Evolutionary conservation across 2,329 filamentous ascomycete species (phyloP), one percentile per base, ranked within the genome.

Genomic region (Aspergillus texensis): DNA sequence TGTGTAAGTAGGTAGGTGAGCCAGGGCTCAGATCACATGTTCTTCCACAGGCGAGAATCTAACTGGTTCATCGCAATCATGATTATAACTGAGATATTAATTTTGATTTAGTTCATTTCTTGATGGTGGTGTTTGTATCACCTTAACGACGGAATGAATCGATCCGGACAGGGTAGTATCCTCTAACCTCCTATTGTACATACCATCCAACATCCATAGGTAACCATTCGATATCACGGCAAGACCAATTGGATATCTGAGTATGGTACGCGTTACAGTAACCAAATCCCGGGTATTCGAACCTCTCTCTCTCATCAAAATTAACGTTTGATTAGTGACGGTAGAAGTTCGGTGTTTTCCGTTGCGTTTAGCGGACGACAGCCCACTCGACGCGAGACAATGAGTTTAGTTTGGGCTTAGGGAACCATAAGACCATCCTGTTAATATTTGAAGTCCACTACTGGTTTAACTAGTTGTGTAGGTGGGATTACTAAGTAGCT

Each of bases 11-110:
- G 21, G 21, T 24, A 24, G 21, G 21, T 24, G 45, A 53, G 21
- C 39, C 53, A 50, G 68, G 64, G 65, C 68, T 70, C 67, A 64
- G 67, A 68, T 68, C 65, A 67, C 67, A 68, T 70, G 64, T 63
- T 68, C 61, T 63, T 54, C 36, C 28, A 8, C 2, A 48, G 50
- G 34, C 61, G 65, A 62, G 60, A 65, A 63, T 65, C 61, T 67
- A 56, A 65, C 63, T 32, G 59, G 58, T 16, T 3, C 16, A 2
- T 41, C 1, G 19, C 8, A 41, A 41, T 41, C 36, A 36, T 32
- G 30, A 32, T 32, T 32, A 32, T 16, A 19, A 41, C 2, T 19
- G 19, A 3, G 16, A 19, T 11, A 32, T 32, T 32, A 11, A 32
- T 32, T 32, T 32, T 32, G 30, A 32, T 32, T 41, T 19, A 19